Conservation (phyloP, 495 filamentous ascomycete species). For the Hypoxylon subgilvum region DNA sequence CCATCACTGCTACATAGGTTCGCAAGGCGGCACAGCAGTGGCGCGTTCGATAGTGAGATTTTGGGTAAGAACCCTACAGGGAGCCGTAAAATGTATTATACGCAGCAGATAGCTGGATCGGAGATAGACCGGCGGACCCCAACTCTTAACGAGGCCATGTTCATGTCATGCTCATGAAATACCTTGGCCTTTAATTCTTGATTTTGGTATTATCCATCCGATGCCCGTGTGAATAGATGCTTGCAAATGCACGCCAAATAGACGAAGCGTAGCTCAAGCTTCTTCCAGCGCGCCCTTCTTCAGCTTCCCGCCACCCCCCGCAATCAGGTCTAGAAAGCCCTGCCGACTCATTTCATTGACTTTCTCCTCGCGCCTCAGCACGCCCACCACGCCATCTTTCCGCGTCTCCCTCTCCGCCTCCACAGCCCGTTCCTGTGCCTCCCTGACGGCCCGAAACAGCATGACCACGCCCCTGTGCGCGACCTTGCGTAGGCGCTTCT, state of each 20-base stretch:
- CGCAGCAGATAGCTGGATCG: constrained; percentile 13
- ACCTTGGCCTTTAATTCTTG: no score
- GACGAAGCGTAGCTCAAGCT: constrained; percentile 43
- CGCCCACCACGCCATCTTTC: constrained; percentile 75
- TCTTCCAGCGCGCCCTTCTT: constrained; percentile 60
- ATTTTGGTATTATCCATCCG: constrained; percentile 39
- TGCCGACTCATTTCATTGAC: constrained; percentile 95
- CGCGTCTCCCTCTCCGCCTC: constrained; percentile 72
- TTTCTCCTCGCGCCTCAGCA: constrained; percentile 75
- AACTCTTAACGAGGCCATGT: constrained; percentile 37
- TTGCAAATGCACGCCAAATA: not conserved
- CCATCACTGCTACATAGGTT: constrained; percentile 9
- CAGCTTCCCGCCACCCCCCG: constrained; percentile 61
- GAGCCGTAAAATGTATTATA: constrained; percentile 34
- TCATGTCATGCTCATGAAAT: constrained; percentile 31
- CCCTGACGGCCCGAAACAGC: constrained; percentile 92
- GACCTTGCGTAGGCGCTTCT: constrained; percentile 80
- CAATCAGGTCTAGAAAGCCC: constrained; percentile 91
- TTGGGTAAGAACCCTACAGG: not conserved
- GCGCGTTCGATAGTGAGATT: constrained; percentile 13
- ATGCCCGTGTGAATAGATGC: not conserved
- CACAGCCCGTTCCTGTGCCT: constrained; percentile 83
- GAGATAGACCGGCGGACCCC: constrained; percentile 22
- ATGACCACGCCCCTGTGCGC: constrained; percentile 92
- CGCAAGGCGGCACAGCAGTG: constrained; percentile 1